These are phyloP conservation scores for Mucor velutinosus DNA, from an alignment of 371 early-diverging fungal species.

Conservation along the genomic window DNA sequence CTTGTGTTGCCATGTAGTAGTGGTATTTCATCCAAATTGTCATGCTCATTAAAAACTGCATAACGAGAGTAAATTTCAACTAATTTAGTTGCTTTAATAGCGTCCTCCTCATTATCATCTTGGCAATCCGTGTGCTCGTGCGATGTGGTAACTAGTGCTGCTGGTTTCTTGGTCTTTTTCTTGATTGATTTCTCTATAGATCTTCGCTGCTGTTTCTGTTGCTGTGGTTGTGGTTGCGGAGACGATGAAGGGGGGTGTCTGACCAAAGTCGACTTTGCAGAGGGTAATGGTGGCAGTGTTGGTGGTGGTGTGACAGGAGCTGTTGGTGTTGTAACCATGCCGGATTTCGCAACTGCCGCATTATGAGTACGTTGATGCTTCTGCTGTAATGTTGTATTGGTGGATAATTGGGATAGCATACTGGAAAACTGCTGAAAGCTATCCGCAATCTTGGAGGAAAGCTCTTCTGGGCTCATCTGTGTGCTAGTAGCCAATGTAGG, in stretches of 20 bases:
- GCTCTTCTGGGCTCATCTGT: slow-evolving; percentile 30
- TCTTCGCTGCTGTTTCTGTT: background rate
- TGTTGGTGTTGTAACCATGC: background rate
- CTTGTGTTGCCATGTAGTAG: slow-evolving; percentile 8
- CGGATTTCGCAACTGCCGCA: background rate
- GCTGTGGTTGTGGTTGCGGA: background rate
- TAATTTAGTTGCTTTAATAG: background rate
- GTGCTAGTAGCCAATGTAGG: background rate
- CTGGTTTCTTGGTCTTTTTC: background rate
- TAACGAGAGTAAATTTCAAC: slow-evolving; percentile 9
- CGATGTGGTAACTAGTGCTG: background rate
- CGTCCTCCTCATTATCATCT: background rate
- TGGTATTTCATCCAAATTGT: background rate
- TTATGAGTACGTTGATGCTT: background rate
- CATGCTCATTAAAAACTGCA: background rate
- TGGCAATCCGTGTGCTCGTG: background rate
- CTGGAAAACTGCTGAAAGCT: slow-evolving; percentile 46
- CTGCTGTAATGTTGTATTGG: slow-evolving; percentile 7
- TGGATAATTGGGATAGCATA: slow-evolving; percentile 38
- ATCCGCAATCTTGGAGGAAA: slow-evolving; percentile 42
- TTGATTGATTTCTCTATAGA: background rate
- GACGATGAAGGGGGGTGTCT: background rate
- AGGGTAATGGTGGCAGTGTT: background rate
- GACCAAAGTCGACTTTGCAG: background rate
- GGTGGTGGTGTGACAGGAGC: slow-evolving; percentile 14